These are phyloP conservation scores for Rehmannia glutinosa DNA, from an alignment of 257 asterid genomes.

Conservation along the genomic window DNA sequence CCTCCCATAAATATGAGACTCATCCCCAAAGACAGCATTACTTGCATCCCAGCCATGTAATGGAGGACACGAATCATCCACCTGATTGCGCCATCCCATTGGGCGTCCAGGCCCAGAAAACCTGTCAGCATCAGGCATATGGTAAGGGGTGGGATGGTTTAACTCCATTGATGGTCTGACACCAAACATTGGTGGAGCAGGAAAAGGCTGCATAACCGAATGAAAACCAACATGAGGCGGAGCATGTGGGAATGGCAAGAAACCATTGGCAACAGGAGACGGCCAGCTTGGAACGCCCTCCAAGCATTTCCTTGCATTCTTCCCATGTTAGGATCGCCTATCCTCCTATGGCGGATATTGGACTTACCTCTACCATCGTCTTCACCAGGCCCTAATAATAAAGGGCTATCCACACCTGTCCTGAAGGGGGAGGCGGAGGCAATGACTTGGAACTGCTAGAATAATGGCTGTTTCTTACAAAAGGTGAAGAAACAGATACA, in stretches of 20 bases:
- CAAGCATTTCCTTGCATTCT: constrained; percentile 80
- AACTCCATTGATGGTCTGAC: constrained; percentile 85
- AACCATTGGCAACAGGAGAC: constrained; percentile 88
- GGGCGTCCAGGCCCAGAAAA: constrained; percentile 77
- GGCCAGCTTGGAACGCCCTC: constrained; percentile 94
- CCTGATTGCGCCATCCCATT: constrained; percentile 76
- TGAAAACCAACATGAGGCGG: constrained; percentile 76
- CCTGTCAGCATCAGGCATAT: constrained; percentile 71
- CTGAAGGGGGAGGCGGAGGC: constrained; percentile 66
- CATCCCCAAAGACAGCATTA: constrained; percentile 68
- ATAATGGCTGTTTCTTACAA: constrained; percentile 49
- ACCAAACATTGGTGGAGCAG: constrained; percentile 71
- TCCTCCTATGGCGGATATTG: constrained; percentile 69
- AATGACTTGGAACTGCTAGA: constrained; percentile 58
- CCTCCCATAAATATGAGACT: constrained; percentile 73
- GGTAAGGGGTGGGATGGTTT: constrained; percentile 73
- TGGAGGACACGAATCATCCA: constrained; percentile 60
- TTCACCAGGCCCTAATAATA: constrained; percentile 52
- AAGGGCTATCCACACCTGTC: constrained; percentile 65
- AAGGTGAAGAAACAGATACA: constrained; percentile 75
- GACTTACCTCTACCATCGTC: constrained; percentile 76
- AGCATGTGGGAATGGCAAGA: constrained; percentile 85
- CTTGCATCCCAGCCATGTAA: constrained; percentile 77
- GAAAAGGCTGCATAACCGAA: constrained; percentile 81
- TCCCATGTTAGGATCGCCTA: constrained; percentile 68